Base-by-base conservation (phyloP, 192 early-diverging fungal genomes). In the Diversispora epigaea region DNA sequence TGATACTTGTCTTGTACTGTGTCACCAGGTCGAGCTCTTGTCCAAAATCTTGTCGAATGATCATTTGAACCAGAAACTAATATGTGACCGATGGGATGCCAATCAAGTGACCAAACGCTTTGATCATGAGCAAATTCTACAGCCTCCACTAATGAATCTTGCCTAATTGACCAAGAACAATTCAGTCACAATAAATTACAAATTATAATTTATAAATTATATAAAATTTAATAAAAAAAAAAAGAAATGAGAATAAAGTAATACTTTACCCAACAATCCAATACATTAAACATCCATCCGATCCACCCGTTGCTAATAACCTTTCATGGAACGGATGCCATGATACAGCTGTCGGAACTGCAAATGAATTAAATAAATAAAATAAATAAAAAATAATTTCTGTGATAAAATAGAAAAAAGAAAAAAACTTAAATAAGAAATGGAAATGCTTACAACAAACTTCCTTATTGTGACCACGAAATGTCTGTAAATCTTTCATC, bases 261-360 rank as follows among this genome's bases (percentile, higher is more conserved):
- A 41, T 49, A 61, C 67, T 74, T 75, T 86, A 89, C 81, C 94
- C 95, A 46, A 93, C 91, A 21, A 90, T 80, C 98, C 98, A 99
- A 69, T 89, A 93, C 80, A 88, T 86, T 19, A 95, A 88, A 8
- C 88, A 85, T 0, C 95, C 93, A 57, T 98, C 95, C 2, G 92
- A 94, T 0, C 96, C 95, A 71, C 98, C 98, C 5, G 93, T 92
- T 0, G 90, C 93, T 74, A 99, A 89, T 57, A 97, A 77, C 7
- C 90, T 87, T 76, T 98, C 96, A 73, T 98, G 95, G 21, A 90
- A 82, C 3, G 98, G 98, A 79, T 99, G 98, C 98, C 98, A 99
- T 52, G 92, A 86, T 40, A 98, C 85, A 11, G 95, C 90, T 84
- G 78, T 39, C 22, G 75, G 17, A 57, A 9, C 17, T 56, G 2